These are phyloP conservation scores for Penicillium sp. DNA, from an alignment of 2,329 filamentous ascomycete genomes.

Conservation along the genomic window DNA sequence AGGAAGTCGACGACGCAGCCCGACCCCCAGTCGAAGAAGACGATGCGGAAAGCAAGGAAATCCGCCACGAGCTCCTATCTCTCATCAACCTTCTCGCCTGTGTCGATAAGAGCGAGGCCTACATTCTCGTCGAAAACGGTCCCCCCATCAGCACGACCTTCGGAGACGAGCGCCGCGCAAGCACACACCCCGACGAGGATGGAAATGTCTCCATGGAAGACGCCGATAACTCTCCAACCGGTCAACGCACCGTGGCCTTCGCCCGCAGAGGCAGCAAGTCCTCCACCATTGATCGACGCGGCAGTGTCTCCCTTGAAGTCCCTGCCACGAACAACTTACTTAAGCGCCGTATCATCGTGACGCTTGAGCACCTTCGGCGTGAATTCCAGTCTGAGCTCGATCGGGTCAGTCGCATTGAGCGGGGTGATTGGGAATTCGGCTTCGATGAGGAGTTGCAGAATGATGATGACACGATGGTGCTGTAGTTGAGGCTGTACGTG, in stretches of 20 bases:
- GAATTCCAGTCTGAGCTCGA: constrained; percentile 91
- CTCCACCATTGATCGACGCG: constrained; percentile 13
- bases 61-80: constrained; percentile 74
- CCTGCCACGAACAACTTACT: constrained; percentile 18
- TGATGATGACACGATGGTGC: constrained; percentile 41
- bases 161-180: constrained; percentile 49
- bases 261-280: constrained; percentile 23
- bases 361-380: constrained; percentile 79
- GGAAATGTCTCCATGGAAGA: constrained; percentile 44
- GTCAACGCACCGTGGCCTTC: constrained; percentile 14
- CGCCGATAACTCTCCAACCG: constrained; percentile 23
- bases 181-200: constrained; percentile 45
- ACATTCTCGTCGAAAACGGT: constrained; percentile 60
- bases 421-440: constrained; percentile 81
- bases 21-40: constrained; percentile 38
- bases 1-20: constrained; percentile 31
- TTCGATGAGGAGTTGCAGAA: constrained; percentile 32
- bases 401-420: constrained; percentile 81
- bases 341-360: constrained; percentile 74
- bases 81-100: constrained; percentile 92
- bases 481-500: constrained; percentile 23
- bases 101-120: constrained; percentile 78
- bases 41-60: constrained; percentile 54
- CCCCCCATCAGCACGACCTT: constrained; percentile 12
- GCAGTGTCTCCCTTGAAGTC: constrained; percentile 8